Base-by-base conservation (phyloP, 1,139 yeast species). In the Kluyveromyces marxianus region DNA sequence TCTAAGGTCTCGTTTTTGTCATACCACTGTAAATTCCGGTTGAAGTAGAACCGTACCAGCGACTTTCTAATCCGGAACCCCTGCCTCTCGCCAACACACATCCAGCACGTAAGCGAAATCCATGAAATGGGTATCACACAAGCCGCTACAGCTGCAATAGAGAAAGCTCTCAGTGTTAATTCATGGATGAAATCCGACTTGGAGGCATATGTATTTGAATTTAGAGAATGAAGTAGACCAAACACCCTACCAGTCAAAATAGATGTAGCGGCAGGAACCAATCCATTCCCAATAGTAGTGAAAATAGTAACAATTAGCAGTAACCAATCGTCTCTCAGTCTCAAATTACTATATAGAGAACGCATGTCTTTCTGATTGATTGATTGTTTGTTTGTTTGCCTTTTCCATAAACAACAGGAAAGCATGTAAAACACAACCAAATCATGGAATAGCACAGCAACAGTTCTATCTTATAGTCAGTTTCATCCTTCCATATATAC, bases 11-110 rank as follows among this genome's bases (percentile, higher is more conserved):
- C 63, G 43, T 72, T 71, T 2, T 56, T 55, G 49, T 88, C 96
- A 57, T 76, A 81, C 92, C 87, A 82, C 38, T 63, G 63, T 24
- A 77, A 58, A 0, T 70, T 60, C 48, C 70, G 70, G 1, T 54
- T 46, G 32, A 77, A 52, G 29, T 78, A 62, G 2, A 69, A 60
- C 1, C 55, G 48, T 42, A 74, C 71, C 4, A 84, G 53, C 5
- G 50, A 47, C 1, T 51, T 46, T 44, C 96, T 69, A 0, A 85
- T 81, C 37, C 83, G 67, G 7, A 67, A 56, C 39, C 81, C 86
- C 52, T 85, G 90, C 21, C 69, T 65, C 61, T 87, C 96, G 2
- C 96, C 96, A 48, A 83, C 70, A 27, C 68, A 60, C 74, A 83
- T 77, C 87, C 95, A 89, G 0, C 71, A 54, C 1, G 74, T 61